Percentiles rank a stretch among this genome's conserved stretches.
Conservation (phyloP, 345 rosid species). For the Eucalyptus coolabah region DNA sequence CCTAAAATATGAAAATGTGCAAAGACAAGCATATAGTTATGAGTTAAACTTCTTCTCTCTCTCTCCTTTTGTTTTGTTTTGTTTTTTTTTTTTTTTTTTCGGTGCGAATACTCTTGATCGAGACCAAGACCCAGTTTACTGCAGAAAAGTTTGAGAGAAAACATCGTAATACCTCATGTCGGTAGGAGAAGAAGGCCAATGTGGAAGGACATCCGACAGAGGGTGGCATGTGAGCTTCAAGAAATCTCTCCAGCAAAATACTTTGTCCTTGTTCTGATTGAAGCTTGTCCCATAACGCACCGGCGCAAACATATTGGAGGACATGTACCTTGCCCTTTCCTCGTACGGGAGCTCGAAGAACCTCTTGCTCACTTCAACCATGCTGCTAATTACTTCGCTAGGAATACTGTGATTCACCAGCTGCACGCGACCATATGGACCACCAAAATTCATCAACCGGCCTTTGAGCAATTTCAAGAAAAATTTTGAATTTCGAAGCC, state of each 20-base stretch:
- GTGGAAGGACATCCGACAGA: conserved; percentile 34
- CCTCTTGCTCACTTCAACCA: conserved; percentile 54
- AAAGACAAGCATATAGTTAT: not conserved
- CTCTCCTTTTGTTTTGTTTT: rapidly evolving
- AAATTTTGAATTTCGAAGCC: not conserved
- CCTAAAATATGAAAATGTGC: not conserved
- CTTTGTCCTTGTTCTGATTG: conserved; percentile 72
- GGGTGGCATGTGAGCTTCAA: conserved; percentile 69
- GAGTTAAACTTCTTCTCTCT: not conserved
- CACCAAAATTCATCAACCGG: not conserved
- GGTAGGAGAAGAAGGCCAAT: conserved; percentile 84
- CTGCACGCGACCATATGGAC: conserved; percentile 4
- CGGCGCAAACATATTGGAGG: conserved; percentile 49
- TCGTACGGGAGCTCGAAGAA: conserved; percentile 65
- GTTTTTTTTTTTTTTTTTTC: not conserved
- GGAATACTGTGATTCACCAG: conserved; percentile 75
- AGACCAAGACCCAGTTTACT: not conserved
- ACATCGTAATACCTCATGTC: conserved; percentile 41
- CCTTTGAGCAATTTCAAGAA: not conserved
- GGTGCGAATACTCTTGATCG: not conserved
- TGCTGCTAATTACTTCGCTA: conserved; percentile 27
- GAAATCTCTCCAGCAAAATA: conserved; percentile 92
- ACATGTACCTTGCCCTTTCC: conserved; percentile 76
- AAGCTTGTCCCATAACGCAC: conserved; percentile 91
- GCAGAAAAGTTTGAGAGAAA: not conserved